These are phyloP conservation scores for Penicillium paradoxum DNA, from an alignment of 495 filamentous ascomycete species.

Conservation along the genomic window DNA sequence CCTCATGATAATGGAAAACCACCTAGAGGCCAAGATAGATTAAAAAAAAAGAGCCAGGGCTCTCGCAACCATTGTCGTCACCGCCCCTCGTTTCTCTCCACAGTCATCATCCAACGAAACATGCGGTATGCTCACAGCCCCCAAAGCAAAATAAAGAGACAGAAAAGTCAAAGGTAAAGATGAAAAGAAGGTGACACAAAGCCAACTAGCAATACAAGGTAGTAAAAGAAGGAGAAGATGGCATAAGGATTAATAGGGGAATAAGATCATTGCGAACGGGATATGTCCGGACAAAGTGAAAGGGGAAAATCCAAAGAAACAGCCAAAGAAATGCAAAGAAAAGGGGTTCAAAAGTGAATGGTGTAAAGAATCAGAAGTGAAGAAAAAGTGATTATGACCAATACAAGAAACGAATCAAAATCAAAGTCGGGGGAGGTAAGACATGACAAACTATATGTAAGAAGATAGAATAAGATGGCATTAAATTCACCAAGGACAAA, in stretches of 20 bases:
- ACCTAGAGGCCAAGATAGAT: background rate
- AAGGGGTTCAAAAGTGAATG: slow-evolving; percentile 24
- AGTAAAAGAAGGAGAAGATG: slow-evolving; percentile 27
- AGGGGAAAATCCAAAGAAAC: slow-evolving; percentile 17
- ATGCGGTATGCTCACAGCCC: slow-evolving; percentile 6
- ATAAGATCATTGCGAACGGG: slow-evolving; percentile 19
- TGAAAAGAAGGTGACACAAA: slow-evolving; percentile 29
- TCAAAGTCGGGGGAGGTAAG: slow-evolving; percentile 15
- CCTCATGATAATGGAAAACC: slow-evolving; percentile 5
- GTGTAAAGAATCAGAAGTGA: slow-evolving; percentile 13
- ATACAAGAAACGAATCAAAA: slow-evolving; percentile 30
- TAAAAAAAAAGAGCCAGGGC: slow-evolving; percentile 6
- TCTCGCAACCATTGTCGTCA: background rate
- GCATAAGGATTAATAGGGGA: slow-evolving; percentile 29
- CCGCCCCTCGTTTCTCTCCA: slow-evolving; percentile 1
- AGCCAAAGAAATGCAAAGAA: slow-evolving; percentile 15
- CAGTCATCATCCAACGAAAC: slow-evolving; percentile 6
- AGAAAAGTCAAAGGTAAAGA: slow-evolving; percentile 20
- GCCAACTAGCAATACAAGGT: slow-evolving; percentile 44
- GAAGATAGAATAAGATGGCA: slow-evolving; percentile 20
- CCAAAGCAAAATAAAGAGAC: slow-evolving; percentile 4
- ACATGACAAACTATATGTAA: slow-evolving; percentile 22
- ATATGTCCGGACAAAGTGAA: slow-evolving; percentile 22
- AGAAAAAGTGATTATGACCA: slow-evolving; percentile 27
- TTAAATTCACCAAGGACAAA: slow-evolving; percentile 20